These are phyloP conservation scores for Rhynchosporium graminicola DNA, from an alignment of 2,329 filamentous ascomycete genomes.

Conservation along the genomic window DNA sequence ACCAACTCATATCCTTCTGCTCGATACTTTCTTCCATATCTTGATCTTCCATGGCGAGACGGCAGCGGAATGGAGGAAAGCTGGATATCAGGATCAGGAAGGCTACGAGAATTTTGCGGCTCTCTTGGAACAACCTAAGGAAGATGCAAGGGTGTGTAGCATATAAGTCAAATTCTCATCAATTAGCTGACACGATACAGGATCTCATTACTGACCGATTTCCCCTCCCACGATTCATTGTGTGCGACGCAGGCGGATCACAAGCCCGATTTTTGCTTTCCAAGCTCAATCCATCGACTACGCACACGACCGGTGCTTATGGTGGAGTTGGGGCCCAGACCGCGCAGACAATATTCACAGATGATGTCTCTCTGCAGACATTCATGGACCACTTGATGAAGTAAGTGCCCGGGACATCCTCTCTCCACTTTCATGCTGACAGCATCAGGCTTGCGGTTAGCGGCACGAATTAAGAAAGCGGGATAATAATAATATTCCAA, in stretches of 20 bases:
- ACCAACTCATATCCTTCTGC: constrained; percentile 85
- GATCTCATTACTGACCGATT: constrained; percentile 97
- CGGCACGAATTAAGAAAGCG: constrained; percentile 55
- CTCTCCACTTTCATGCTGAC: constrained; percentile 3
- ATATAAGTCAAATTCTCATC: background rate
- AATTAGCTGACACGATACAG: constrained; percentile 47
- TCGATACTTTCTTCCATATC: constrained; percentile 99
- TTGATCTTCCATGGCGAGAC: constrained; percentile 99
- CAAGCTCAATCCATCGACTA: constrained; percentile 96
- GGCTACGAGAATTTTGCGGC: constrained; percentile 95
- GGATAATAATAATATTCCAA: background rate
- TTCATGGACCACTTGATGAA: constrained; percentile 99
- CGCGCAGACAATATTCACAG: constrained; percentile 97
- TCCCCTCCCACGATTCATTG: constrained; percentile 96
- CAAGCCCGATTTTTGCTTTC: constrained; percentile 96
- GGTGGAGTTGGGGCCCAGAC: constrained; percentile 82
- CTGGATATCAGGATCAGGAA: constrained; percentile 96
- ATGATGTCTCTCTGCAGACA: constrained; percentile 95
- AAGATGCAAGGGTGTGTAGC: constrained; percentile 81
- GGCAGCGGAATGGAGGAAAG: constrained; percentile 96
- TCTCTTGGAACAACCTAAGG: constrained; percentile 89
- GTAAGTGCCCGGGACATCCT: constrained; percentile 53
- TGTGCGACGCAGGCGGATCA: constrained; percentile 97
- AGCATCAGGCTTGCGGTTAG: constrained; percentile 60
- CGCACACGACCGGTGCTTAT: constrained; percentile 89